Conservation (phyloP, 306 rosid genomes). For the Dicorynia guianensis region DNA sequence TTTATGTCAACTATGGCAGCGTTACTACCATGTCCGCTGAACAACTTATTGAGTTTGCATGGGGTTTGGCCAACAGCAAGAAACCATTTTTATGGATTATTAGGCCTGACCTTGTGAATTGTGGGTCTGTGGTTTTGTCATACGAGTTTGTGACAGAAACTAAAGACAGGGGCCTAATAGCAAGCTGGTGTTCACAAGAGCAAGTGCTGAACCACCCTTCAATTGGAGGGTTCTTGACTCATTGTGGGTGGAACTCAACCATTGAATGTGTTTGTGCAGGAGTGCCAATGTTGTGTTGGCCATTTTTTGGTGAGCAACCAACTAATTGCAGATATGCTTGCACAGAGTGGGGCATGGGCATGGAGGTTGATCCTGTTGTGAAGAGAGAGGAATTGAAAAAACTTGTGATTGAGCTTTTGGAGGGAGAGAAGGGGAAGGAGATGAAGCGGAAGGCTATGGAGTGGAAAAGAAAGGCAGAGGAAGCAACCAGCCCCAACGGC, state of each 20-base stretch:
- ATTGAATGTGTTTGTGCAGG: slow-evolving; percentile 30
- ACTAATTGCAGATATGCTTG: slow-evolving; percentile 36
- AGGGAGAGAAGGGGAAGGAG: slow-evolving; percentile 16
- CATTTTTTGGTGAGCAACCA: slow-evolving; percentile 36
- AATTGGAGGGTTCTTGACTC: slow-evolving; percentile 17
- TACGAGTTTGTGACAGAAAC: not conserved
- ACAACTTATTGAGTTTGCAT: slow-evolving; percentile 29
- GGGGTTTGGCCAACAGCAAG: slow-evolving; percentile 36
- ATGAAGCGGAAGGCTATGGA: slow-evolving; percentile 10
- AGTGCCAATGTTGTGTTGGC: slow-evolving; percentile 37
- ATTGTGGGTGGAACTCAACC: slow-evolving; percentile 32
- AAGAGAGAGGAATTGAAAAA: slow-evolving; percentile 22
- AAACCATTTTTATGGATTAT: slow-evolving; percentile 35
- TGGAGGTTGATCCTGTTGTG: slow-evolving; percentile 26
- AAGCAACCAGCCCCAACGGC: not conserved
- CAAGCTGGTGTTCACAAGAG: slow-evolving; percentile 41
- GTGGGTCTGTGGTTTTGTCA: slow-evolving; percentile 21
- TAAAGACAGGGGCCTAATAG: slow-evolving; percentile 17
- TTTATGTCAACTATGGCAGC: slow-evolving; percentile 29
- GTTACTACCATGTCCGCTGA: slow-evolving; percentile 22
- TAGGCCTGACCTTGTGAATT: slow-evolving; percentile 31
- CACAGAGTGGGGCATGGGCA: slow-evolving; percentile 28
- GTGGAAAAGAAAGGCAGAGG: slow-evolving; percentile 39
- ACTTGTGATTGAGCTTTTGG: slow-evolving; percentile 24
- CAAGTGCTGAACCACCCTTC: slow-evolving; percentile 30